Percentiles rank a stretch among this genome's conserved stretches.
phyloP scores from a whole-genome alignment of 202 grass and related monocot species.

The Digitaria exilis region DNA sequence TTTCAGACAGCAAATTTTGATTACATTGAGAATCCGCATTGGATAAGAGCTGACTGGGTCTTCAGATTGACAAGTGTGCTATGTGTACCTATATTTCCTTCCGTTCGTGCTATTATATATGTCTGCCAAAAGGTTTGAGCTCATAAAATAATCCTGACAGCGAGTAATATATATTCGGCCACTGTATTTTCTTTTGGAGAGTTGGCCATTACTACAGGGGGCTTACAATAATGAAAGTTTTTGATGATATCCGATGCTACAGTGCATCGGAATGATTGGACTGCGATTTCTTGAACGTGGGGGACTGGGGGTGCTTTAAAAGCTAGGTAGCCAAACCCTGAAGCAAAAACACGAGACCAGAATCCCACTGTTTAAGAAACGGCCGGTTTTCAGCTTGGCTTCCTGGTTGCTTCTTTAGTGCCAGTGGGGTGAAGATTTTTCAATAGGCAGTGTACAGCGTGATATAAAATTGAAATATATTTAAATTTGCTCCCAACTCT shows the following conservation, averaged over 20 bases:
- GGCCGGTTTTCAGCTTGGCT: too few relatives aligned
- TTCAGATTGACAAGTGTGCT: constrained; percentile 4
- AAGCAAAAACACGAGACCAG: background rate
- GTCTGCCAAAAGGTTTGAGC: constrained; percentile 2
- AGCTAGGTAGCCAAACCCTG: background rate
- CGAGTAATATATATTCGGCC: constrained; percentile 6
- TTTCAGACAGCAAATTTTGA: constrained; percentile 23
- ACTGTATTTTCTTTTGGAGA: background rate
- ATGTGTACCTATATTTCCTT: constrained; percentile 26
- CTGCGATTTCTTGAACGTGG: background rate
- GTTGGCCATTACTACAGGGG: background rate
- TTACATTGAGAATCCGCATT: background rate
- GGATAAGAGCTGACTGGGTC: constrained; percentile 19
- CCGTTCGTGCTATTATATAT: background rate
- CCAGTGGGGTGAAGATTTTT: too few relatives aligned
- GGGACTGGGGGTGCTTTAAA: background rate
- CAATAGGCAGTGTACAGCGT: too few relatives aligned
- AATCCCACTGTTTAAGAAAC: background rate
- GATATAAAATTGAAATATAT: too few relatives aligned
- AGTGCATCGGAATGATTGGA: background rate
- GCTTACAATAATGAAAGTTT: background rate
- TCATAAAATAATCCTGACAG: constrained; percentile 39
- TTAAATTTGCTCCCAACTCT: too few relatives aligned
- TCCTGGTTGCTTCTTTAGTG: too few relatives aligned
- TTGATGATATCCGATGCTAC: background rate